Conservation (phyloP, 306 rosid species). For the Dryas drummondii region DNA sequence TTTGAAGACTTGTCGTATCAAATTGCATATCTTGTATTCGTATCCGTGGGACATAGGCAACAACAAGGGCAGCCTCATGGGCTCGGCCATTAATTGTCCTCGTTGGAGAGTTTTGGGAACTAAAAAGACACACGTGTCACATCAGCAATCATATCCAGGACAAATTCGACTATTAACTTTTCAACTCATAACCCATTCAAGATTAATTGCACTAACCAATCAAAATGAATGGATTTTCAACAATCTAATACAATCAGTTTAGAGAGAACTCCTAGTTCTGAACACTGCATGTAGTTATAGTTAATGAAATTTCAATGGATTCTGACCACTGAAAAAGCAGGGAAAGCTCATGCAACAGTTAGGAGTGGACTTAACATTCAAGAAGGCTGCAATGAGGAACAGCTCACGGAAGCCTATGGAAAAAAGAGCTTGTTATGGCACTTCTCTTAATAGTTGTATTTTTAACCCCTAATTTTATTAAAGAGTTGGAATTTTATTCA, state of each 20-base stretch:
- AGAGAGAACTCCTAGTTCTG: background rate
- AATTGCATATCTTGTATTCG: background rate
- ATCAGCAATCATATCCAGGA: background rate
- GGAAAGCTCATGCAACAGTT: background rate
- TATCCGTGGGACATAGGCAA: background rate
- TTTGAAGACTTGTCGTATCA: background rate
- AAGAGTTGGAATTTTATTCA: background rate
- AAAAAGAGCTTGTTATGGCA: background rate
- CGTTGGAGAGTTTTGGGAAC: conserved; percentile 1
- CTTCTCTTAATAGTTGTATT: background rate
- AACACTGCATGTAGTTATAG: background rate
- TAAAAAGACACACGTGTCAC: background rate
- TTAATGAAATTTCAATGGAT: background rate
- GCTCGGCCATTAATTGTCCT: background rate
- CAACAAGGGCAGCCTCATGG: background rate
- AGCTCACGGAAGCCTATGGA: background rate
- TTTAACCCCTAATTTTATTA: background rate
- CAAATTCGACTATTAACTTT: background rate
- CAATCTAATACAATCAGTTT: background rate
- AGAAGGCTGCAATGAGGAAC: background rate
- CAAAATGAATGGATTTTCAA: background rate
- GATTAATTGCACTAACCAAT: background rate
- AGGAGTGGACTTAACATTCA: background rate
- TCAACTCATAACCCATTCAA: background rate
- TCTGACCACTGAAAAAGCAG: background rate